These are phyloP conservation scores for Tilletia horrida DNA, from an alignment of 1,284 basidiomycete species.

Conservation along the genomic window DNA sequence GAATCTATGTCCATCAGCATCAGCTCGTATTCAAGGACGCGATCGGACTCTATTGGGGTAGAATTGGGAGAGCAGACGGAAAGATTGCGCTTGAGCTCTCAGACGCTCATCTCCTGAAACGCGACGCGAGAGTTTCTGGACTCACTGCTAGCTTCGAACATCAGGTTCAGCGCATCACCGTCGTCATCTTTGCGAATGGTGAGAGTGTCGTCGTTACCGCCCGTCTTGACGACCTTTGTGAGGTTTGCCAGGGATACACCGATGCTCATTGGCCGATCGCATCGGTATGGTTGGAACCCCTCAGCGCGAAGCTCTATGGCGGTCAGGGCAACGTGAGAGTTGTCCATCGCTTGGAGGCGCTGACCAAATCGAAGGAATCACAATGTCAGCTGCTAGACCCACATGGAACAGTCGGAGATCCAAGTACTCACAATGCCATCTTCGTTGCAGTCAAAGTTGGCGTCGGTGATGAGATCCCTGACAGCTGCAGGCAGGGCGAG, in stretches of 20 bases:
- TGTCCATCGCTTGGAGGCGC: constrained; percentile 89
- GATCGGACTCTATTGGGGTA: constrained; percentile 73
- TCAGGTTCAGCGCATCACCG: constrained; percentile 80
- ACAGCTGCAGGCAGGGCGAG: constrained; percentile 62
- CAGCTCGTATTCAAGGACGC: constrained; percentile 97
- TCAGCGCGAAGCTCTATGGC: constrained; percentile 65
- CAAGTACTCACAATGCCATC: constrained; percentile 72
- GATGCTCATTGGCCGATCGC: constrained; percentile 86
- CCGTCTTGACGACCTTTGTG: constrained; percentile 94
- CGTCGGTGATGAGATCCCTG: constrained; percentile 95
- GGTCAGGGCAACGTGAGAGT: constrained; percentile 97
- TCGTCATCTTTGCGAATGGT: constrained; percentile 89
- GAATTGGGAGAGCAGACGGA: not conserved
- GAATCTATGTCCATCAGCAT: constrained; percentile 98
- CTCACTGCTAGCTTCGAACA: constrained; percentile 86
- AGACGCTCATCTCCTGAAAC: not conserved
- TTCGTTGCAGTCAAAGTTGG: constrained; percentile 96
- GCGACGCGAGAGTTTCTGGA: constrained; percentile 33
- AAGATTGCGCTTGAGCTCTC: not conserved
- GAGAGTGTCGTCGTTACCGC: constrained; percentile 91
- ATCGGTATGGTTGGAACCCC: constrained; percentile 66
- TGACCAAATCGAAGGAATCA: constrained; percentile 19
- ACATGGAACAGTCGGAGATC: not conserved
- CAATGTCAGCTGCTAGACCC: not conserved
- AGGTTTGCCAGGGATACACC: constrained; percentile 68